Evolutionary conservation across 192 early-diverging fungal genomes (phyloP), one percentile per base, ranked within the genome.

Genomic region (Geranomyces variabilis): DNA sequence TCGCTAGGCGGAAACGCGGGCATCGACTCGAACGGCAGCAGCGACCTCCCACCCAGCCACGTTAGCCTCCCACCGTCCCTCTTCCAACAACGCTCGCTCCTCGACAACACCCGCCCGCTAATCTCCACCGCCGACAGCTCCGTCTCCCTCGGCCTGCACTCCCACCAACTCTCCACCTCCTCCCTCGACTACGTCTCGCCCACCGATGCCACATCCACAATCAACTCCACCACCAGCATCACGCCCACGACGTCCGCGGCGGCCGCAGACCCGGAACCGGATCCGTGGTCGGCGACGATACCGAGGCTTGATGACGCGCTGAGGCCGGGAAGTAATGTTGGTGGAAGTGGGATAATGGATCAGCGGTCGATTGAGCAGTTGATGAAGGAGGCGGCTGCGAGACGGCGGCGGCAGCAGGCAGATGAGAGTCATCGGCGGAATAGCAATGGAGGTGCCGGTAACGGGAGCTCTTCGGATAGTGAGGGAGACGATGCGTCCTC

Each of bases 151-250:
- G 19, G 51, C n/a, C 36, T 41, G 3, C 36, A 41, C 36, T 7
- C 3, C 36, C 41, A 22, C 22, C 69, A 70, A 22, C 21, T 36
- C 24, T 55, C 47, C 47, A 24, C 55, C 21, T 44, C 69, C 12
- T 70, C 69, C 17, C 36, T 70, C 51, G 51, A 70, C 45, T 70
- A 70, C 44, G 58, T 70, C 0, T 70, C 69, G 0, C 69, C 69
- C 43, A 31, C 69, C 12, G 69, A 70, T n/a, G 58, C 36, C 36
- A 41, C 36, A 41, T 41, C 36, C 36, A 41, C 36, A 41, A 3
- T 41, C 36, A 41, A 3, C 36, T 7, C 36, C 3, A 41, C 36
- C 36, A 41, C 5, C 36, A 41, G 3, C 36, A 41, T 10, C 10
- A 3, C 36, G 36, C 3, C 36, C 3, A 41, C 36, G 36, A 7